phyloP scores from a whole-genome alignment of 257 asterid species.

The Solanum peruvianum region DNA sequence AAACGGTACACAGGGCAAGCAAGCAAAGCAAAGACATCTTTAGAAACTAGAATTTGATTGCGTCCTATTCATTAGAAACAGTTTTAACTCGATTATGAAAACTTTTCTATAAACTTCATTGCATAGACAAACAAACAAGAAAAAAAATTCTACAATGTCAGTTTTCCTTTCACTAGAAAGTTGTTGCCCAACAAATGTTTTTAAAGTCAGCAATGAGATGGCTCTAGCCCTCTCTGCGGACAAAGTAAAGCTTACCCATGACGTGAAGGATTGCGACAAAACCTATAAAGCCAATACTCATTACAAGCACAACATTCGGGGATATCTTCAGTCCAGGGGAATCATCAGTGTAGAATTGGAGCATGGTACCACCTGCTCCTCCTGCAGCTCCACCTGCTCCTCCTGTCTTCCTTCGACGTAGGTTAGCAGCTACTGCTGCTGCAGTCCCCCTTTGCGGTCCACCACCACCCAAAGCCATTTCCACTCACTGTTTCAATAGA shows the following conservation, averaged over 20 bases:
- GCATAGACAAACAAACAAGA: background rate
- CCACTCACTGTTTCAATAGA: background rate
- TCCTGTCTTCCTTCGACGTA: conserved; percentile 1
- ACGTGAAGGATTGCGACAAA: conserved; percentile 7
- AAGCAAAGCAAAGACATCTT: background rate
- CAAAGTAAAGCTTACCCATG: conserved; percentile 13
- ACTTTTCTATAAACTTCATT: background rate
- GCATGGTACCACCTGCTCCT: conserved; percentile 5
- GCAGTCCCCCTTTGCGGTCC: conserved; percentile 5
- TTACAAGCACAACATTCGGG: conserved; percentile 6
- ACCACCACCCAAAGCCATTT: conserved; percentile 5
- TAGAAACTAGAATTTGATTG: background rate
- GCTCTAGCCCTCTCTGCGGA: background rate
- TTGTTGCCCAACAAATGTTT: background rate
- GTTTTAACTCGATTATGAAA: background rate
- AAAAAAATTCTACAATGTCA: background rate
- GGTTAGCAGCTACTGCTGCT: conserved; percentile 1
- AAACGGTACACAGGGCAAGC: no score
- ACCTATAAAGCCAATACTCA: conserved; percentile 12
- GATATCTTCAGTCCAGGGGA: conserved; percentile 10
- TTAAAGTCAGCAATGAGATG: background rate
- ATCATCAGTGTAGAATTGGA: conserved; percentile 15
- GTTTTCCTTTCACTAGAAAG: background rate
- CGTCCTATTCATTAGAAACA: no score
- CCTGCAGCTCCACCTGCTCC: background rate